Base-by-base conservation (phyloP, 148 eudicot species). In the Heliosperma pusillum region DNA sequence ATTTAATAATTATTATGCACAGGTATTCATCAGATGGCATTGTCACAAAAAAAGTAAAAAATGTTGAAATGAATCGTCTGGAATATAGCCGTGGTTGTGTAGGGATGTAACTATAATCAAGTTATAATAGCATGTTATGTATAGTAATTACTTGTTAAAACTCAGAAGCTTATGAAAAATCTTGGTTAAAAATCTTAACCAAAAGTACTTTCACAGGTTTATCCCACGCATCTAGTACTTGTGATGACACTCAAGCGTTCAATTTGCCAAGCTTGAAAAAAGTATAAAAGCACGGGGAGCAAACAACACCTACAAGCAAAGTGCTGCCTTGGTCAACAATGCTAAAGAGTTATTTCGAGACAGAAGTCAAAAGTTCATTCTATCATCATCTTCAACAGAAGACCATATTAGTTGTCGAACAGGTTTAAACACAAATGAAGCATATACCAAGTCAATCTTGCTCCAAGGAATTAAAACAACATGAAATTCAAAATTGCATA, bases 361-460 rank as follows among this genome's bases (percentile, higher is more conserved):
- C 8, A 36, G 29, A 63, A 65, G 64, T 47, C 36, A 56, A 55
- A 5, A 19, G 40, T 27, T 27, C 42, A 63, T 63, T 27, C 40
- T 13, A n/a, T 29, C 22, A 29, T 29, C 50, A 76, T 19, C 15
- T 26, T 59, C 55, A 13, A 60, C 21, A 15, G 11, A 50, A 21
- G 45, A 17, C 26, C 8, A 33, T 19, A 59, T 16, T 24, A 50
- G 36, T 44, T 16, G 53, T 47, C 20, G 72, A 30, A 78, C 10
- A 24, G 62, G 25, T 58, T 67, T 22, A 50, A 59, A 33, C n/a
- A 47, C 30, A 47, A 69, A 13, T 47, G 36, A 74, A n/a, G 74
- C n/a, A 53, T n/a, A 15, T 64, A 25, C 56, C 47, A 55, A 52
- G 20, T 66, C 61, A 29, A 33, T 65, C 53, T 66, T 70, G 63